phyloP scores from a whole-genome alignment of 177 flowering plant species.

The Tripterygium wilfordii region DNA sequence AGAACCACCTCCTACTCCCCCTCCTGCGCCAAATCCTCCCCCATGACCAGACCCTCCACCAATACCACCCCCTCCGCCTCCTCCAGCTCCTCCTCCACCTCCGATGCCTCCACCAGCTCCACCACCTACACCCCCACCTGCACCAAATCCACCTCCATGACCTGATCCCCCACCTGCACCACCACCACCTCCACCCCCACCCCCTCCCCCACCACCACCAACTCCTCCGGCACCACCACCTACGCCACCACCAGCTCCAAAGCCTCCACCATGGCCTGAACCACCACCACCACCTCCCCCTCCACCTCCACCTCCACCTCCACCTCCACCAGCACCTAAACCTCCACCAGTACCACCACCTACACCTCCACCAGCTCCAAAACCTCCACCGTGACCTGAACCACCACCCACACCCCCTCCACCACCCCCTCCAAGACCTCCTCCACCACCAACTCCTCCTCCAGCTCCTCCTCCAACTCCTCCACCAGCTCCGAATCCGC shows the following conservation, averaged over 20 bases:
- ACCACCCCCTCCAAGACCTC: conserved; percentile 1
- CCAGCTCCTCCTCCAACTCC: conserved; percentile 3
- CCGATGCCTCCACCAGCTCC: conserved; percentile 35
- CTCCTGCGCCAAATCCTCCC: conserved; percentile 33
- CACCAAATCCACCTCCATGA: conserved; percentile 36
- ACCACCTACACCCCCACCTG: conserved; percentile 34
- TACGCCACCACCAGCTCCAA: conserved; percentile 20
- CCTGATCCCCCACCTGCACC: too few relatives aligned
- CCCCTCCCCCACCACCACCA: conserved; percentile 31
- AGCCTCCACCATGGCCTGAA: conserved; percentile 14
- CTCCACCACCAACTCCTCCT: background rate
- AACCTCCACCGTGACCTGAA: conserved; percentile 9
- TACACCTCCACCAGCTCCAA: conserved; percentile 6
- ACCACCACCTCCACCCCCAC: conserved; percentile 29
- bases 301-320: conserved; percentile 9
- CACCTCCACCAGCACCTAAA: conserved; percentile 7
- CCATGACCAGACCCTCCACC: conserved; percentile 44
- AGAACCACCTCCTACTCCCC: conserved; percentile 25
- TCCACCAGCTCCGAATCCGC: conserved; percentile 8
- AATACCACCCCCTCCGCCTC: conserved; percentile 28
- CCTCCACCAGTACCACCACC: conserved; percentile 5
- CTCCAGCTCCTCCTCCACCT: conserved; percentile 36
- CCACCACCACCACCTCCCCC: conserved; percentile 17
- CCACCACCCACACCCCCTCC: too few relatives aligned
- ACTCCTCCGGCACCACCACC: conserved; percentile 23